Conservation (phyloP, 352 stramenopile species). For the Phytophthora fragariaefolia region DNA sequence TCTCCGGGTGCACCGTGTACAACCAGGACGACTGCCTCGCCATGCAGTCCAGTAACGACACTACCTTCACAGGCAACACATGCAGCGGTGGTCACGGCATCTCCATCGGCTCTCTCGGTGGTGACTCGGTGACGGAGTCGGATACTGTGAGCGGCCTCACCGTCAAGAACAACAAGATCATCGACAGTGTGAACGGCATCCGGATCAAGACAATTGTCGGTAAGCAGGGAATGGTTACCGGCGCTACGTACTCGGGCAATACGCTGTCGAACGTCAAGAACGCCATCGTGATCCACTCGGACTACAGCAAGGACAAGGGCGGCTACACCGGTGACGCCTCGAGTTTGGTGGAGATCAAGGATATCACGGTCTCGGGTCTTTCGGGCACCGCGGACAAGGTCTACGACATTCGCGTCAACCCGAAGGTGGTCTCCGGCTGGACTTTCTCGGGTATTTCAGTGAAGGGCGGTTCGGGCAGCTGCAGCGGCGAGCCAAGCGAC, state of each 20-base stretch:
- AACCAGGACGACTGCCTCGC: constrained; percentile 42
- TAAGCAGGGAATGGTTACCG: constrained; percentile 16
- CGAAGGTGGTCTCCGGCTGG: constrained; percentile 35
- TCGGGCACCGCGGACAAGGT: constrained; percentile 37
- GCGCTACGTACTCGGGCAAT: constrained; percentile 29
- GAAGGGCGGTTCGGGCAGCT: constrained; percentile 24
- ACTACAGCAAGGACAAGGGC: constrained; percentile 37
- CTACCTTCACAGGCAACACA: constrained; percentile 33
- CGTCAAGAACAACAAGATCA: constrained; percentile 42
- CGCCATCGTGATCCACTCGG: constrained; percentile 38
- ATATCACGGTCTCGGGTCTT: constrained; percentile 35
- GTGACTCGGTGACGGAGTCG: constrained; percentile 26
- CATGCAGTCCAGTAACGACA: constrained; percentile 40
- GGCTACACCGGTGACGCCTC: constrained; percentile 38
- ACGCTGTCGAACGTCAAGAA: constrained; percentile 35
- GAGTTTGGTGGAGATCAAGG: constrained; percentile 36
- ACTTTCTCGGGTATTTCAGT: constrained; percentile 34
- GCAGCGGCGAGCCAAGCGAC: constrained; percentile 34
- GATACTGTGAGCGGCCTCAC: constrained; percentile 35
- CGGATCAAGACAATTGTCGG: constrained; percentile 33
- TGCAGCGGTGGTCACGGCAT: constrained; percentile 37
- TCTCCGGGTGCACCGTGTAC: constrained; percentile 42
- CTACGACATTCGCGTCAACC: constrained; percentile 39
- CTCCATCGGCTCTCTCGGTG: constrained; percentile 39
- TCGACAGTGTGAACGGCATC: constrained; percentile 37